Evolutionary conservation across 169 alveolate species (phyloP).

Genomic region (Eimeria falciformis): DNA sequence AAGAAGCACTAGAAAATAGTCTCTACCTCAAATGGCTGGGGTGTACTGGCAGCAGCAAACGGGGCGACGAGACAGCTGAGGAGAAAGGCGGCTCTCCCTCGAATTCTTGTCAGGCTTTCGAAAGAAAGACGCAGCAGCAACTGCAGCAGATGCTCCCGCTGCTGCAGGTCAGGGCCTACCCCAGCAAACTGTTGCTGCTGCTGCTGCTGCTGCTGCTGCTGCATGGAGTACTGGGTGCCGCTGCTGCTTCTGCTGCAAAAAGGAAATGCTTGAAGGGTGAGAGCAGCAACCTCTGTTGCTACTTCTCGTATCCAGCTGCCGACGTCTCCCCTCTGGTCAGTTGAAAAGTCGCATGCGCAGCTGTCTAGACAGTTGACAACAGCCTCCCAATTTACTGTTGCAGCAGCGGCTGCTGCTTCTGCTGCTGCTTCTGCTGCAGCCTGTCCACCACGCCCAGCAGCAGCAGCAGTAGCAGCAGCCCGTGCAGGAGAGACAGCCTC

Average conservation of each 20-base stretch:
- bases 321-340: slow-evolving; percentile 87
- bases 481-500: neutral
- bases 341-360: slow-evolving; percentile 47
- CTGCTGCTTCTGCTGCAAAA: neutral
- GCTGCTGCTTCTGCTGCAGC: slow-evolving; percentile 4
- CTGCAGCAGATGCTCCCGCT: slow-evolving; percentile 42
- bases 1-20: neutral
- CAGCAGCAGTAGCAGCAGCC: neutral
- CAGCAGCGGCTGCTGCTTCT: slow-evolving; percentile 24
- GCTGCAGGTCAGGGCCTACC: neutral
- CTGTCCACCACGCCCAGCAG: neutral
- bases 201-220: slow-evolving; percentile 29
- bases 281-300: slow-evolving; percentile 84
- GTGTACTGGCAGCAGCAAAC: neutral
- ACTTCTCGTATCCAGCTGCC: slow-evolving; percentile 94
- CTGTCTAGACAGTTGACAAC: slow-evolving; percentile 22
- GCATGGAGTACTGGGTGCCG: neutral
- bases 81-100: slow-evolving; percentile 69
- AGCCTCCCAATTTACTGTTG: slow-evolving; percentile 19
- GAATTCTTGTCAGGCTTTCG: slow-evolving; percentile 51
- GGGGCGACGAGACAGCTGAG: slow-evolving; percentile 63
- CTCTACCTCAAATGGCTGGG: slow-evolving; percentile 14
- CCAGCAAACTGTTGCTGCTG: slow-evolving; percentile 8
- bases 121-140: slow-evolving; percentile 55
- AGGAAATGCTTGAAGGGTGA: slow-evolving; percentile 33